Base-by-base conservation (phyloP, 2,329 filamentous ascomycete genomes). In the Xylaria hypoxylon region DNA sequence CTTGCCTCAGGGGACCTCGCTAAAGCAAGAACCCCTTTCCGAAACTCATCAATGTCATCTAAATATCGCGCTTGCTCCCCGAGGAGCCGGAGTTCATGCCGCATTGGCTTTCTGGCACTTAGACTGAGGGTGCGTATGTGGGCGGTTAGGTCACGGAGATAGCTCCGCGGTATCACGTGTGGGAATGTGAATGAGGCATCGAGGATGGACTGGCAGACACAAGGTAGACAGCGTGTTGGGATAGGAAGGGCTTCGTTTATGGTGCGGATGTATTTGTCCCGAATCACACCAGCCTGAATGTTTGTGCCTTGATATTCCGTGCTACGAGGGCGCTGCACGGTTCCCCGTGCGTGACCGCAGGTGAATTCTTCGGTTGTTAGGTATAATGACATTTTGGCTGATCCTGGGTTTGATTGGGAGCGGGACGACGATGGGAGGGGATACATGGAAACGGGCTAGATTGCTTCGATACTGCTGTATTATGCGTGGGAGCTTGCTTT, bases 341-440 rank as follows among this genome's bases (percentile, higher is more conserved):
- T 61, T n/a, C 68, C 59, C 13, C 47, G 40, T 33, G 11, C 45
- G 51, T 73, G 73, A 5, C 58, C 65, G 52, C 72, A 73, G 56
- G 52, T 22, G 51, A 68, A 72, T 26, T 47, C 15, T 61, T 70
- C 52, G 31, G 45, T 53, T 6, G 68, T 70, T 50, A 65, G 31
- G 62, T 57, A 70, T 48, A 53, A 67, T 10, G 68, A 59, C 71
- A 73, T 73, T n/a, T 35, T 65, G 61, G 15, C 19, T 31, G 22
- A 26, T 26, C 3, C 4, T 28, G 22, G 2, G 22, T 26, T 11
- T 17, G 45, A 1, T 51, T 17, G 6, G 6, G 19, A 8, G 5
- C 3, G 3, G 55, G 10, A 47, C 19, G 2, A 35, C 10, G 6
- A 15, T 47, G 55, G 24, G 3, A 2, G 17, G 2, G 17, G 13